Percentiles rank a stretch among this genome's conserved stretches.
These are phyloP conservation scores for Candida tetrigidarum DNA, from an alignment of 1,139 yeast genomes.

Conservation along the genomic window DNA sequence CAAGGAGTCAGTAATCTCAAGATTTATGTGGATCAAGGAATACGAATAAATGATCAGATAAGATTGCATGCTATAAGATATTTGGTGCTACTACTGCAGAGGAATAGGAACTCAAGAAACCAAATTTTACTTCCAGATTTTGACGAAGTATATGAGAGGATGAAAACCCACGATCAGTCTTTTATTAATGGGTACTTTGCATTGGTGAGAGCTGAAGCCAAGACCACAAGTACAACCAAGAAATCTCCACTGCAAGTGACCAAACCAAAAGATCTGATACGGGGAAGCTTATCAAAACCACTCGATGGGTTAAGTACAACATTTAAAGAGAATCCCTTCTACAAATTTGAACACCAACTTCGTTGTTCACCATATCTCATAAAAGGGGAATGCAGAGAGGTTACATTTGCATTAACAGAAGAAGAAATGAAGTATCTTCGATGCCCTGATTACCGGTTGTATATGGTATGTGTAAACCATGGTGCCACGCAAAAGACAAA, in stretches of 20 bases:
- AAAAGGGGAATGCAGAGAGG: slow-evolving; percentile 23
- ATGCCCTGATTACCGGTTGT: slow-evolving; percentile 34
- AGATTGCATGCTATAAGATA: not conserved
- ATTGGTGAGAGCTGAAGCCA: slow-evolving; percentile 1
- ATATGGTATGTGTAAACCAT: slow-evolving; percentile 51
- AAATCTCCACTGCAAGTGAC: slow-evolving; percentile 25
- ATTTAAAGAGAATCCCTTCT: slow-evolving; percentile 44
- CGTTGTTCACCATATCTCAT: slow-evolving; percentile 46
- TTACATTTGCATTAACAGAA: slow-evolving; percentile 43
- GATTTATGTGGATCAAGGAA: not conserved
- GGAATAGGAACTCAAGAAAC: not conserved
- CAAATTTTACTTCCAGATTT: not conserved
- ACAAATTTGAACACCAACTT: slow-evolving; percentile 43
- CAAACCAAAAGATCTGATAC: not conserved
- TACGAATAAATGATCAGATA: not conserved
- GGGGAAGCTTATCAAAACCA: too few relatives aligned
- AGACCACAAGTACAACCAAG: slow-evolving; percentile 9
- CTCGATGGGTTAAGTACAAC: not conserved
- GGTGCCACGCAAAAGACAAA: slow-evolving; percentile 22
- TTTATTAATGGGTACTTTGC: not conserved
- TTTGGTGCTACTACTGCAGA: not conserved
- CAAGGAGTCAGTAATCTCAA: not conserved
- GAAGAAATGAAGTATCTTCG: slow-evolving; percentile 31
- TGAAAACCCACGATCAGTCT: not conserved
- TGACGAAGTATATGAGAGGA: not conserved